Percentiles rank a stretch among this genome's conserved stretches.
phyloP scores from a whole-genome alignment of 495 filamentous ascomycete species.

The Neurospora africana region DNA sequence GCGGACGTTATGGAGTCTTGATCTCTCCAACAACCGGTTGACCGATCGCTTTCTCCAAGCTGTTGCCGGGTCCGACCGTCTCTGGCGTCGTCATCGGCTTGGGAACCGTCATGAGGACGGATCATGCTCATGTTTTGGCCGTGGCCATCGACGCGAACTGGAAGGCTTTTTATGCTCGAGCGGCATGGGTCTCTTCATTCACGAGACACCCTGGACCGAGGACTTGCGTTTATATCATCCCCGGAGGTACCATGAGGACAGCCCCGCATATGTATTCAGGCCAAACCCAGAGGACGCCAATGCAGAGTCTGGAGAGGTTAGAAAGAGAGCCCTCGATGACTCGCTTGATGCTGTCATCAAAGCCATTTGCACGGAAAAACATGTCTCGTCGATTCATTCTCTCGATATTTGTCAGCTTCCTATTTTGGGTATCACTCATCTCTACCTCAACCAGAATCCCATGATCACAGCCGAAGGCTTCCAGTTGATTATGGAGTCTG shows the following conservation, averaged over 20 bases:
- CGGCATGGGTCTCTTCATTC: background rate
- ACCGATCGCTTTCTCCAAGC: conserved; percentile 21
- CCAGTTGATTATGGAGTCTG: conserved; percentile 17
- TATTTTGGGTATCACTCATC: conserved; percentile 28
- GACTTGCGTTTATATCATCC: background rate
- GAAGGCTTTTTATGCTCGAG: background rate
- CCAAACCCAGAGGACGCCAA: background rate
- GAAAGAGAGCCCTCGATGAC: background rate
- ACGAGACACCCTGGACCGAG: background rate
- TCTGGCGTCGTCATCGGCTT: background rate
- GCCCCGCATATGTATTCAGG: background rate
- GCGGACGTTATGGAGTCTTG: conserved; percentile 34
- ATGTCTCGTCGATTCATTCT: background rate
- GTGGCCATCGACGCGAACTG: background rate
- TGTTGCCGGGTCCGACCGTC: background rate
- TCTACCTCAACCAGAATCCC: conserved; percentile 30
- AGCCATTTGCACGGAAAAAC: background rate
- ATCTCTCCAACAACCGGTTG: conserved; percentile 33
- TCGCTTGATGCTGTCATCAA: background rate
- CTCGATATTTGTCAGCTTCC: conserved; percentile 11
- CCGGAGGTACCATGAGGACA: background rate
- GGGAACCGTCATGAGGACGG: background rate
- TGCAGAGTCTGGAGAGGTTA: background rate
- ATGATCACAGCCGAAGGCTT: conserved; percentile 22
- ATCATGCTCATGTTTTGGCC: background rate